Percentiles rank a stretch among this genome's conserved stretches.
These are phyloP conservation scores for Plantago major DNA, from an alignment of 257 asterid genomes.

Conservation along the genomic window DNA sequence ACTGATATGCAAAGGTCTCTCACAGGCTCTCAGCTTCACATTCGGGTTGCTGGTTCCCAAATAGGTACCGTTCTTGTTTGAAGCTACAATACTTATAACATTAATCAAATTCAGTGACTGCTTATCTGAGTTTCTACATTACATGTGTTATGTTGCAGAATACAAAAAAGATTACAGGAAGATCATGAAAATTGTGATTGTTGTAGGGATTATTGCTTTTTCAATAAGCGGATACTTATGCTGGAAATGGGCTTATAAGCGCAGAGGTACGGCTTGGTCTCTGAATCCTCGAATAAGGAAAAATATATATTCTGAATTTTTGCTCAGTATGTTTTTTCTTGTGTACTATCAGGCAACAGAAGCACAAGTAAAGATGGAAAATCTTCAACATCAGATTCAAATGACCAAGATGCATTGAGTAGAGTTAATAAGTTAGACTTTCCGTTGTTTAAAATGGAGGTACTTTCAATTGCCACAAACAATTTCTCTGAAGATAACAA, in stretches of 20 bases:
- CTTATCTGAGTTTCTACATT: too few relatives aligned
- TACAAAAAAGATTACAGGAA: too few relatives aligned
- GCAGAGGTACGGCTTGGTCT: too few relatives aligned
- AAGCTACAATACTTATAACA: too few relatives aligned
- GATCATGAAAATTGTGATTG: too few relatives aligned
- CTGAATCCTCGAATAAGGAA: too few relatives aligned
- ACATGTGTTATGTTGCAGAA: too few relatives aligned
- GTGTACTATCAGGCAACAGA: conserved; percentile 25
- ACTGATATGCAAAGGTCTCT: conserved; percentile 28
- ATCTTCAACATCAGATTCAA: conserved; percentile 12
- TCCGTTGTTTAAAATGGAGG: conserved; percentile 24
- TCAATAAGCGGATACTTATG: too few relatives aligned
- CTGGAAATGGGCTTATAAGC: too few relatives aligned
- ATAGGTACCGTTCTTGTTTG: conserved; percentile 20
- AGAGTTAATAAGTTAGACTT: conserved; percentile 25
- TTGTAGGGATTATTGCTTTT: too few relatives aligned
- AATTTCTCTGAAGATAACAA: conserved; percentile 23
- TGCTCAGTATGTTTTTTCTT: background rate
- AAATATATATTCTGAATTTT: too few relatives aligned
- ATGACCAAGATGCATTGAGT: conserved; percentile 23
- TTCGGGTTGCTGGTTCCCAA: conserved; percentile 31
- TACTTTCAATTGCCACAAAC: conserved; percentile 33
- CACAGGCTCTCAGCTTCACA: conserved; percentile 24
- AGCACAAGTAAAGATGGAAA: conserved; percentile 7
- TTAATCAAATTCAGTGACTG: too few relatives aligned